Evolutionary conservation across 768 basidiomycete species (phyloP), one percentile per base, ranked within the genome.

Genomic region (Tulasnella sp.): DNA sequence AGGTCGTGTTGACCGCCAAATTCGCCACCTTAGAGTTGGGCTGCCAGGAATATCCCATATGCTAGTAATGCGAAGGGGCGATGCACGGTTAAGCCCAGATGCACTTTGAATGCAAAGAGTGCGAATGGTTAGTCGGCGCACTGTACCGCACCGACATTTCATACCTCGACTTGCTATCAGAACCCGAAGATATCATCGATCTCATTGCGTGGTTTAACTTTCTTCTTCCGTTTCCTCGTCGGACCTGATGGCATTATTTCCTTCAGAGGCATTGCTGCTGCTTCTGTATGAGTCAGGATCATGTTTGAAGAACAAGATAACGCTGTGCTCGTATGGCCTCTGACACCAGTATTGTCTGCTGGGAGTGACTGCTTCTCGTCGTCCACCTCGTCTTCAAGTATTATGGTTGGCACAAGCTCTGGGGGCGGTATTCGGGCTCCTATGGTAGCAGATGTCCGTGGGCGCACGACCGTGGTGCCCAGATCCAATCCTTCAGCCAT

Each of bases 131-230:
- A n/a, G n/a, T n/a, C n/a, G n/a, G n/a, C n/a, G n/a, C n/a, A n/a
- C n/a, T n/a, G n/a, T n/a, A n/a, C n/a, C n/a, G n/a, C n/a, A n/a
- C n/a, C n/a, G n/a, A n/a, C n/a, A n/a, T n/a, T n/a, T n/a, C n/a
- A n/a, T n/a, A n/a, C n/a, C n/a, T n/a, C n/a, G n/a, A n/a, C n/a
- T n/a, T n/a, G n/a, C n/a, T n/a, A n/a, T 38, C 30, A 56, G 41
- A 45, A 56, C 13, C 43, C 55, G 23, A 56, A 56, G 23, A 56
- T 56, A 9, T 56, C 55, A 43, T 56, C 55, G 23, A 56, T 56
- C 42, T 56, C 55, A 43, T 56, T 43, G 19, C 38, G n/a, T 23
- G 41, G 23, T 27, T 47, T 56, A 24, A 43, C 21, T 21, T 19
- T 11, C 30, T 56, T 56, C 43, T 42, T 42, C 43, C 17, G 4